phyloP scores from a whole-genome alignment of 78 protist species.

The Dictyostelium purpureum region DNA sequence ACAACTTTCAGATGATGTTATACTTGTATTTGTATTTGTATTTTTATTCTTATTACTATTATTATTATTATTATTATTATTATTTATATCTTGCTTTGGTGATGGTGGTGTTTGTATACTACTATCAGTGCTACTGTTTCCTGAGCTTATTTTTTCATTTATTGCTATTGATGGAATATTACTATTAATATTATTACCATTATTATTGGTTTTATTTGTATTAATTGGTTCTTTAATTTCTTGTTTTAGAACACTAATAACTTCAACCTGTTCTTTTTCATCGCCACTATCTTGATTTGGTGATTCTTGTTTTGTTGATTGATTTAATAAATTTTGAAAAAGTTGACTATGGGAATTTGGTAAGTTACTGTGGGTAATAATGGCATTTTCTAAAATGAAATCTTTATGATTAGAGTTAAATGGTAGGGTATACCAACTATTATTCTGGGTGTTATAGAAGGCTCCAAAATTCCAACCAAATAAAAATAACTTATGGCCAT shows the following conservation, averaged over 20 bases:
- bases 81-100: neutral
- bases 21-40: neutral
- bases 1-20: too few species aligned
- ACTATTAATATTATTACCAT: neutral
- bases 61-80: neutral
- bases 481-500: conserved; percentile 7
- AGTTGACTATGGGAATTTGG: neutral
- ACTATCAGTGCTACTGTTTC: too few species aligned
- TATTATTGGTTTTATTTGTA: neutral
- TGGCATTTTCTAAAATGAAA: neutral
- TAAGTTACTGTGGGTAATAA: neutral
- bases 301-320: neutral
- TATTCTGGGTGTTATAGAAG: conserved; percentile 1
- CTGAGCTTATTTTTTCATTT: too few species aligned
- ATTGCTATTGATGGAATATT: too few species aligned
- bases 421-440: conserved; percentile 19
- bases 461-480: conserved; percentile 4
- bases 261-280: neutral
- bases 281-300: neutral
- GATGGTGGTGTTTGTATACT: neutral
- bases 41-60: neutral
- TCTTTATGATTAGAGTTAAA: neutral
- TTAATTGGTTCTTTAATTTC: conserved; percentile 14
- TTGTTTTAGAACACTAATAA: neutral
- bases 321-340: conserved; percentile 6